Conservation (phyloP, 371 early-diverging fungal species). For the Mortierella sp. region DNA sequence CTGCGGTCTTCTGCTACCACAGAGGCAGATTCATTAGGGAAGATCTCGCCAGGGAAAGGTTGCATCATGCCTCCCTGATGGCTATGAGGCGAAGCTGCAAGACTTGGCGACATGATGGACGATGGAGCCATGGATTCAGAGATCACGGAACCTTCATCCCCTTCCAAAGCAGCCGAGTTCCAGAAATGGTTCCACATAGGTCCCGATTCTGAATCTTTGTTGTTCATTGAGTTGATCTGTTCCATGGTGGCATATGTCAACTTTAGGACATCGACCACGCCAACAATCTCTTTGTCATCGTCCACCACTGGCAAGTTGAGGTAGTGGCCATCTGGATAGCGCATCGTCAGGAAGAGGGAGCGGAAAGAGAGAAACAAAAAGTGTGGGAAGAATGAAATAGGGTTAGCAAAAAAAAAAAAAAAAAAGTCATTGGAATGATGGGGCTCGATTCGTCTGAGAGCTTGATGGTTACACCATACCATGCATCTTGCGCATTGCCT, state of each 20-base stretch:
- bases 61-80: conserved; percentile 34
- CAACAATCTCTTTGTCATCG: conserved; percentile 74
- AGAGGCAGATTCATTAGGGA: conserved; percentile 70
- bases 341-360: background rate
- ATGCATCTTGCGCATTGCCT: conserved; percentile 95
- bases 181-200: conserved; percentile 70
- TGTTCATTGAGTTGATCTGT: conserved; percentile 66
- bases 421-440: background rate
- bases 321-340: conserved; percentile 85
- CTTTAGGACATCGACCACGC: conserved; percentile 93
- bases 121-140: conserved; percentile 62
- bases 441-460: background rate
- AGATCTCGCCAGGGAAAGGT: conserved; percentile 56
- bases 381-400: background rate
- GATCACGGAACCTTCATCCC: conserved; percentile 61
- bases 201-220: conserved; percentile 59
- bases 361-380: background rate
- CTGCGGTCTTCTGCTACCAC: conserved; percentile 63
- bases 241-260: conserved; percentile 86
- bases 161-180: conserved; percentile 58
- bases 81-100: conserved; percentile 54
- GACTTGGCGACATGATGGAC: conserved; percentile 60
- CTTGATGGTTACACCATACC: conserved; percentile 56
- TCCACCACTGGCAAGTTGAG: conserved; percentile 95
- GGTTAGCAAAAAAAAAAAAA: background rate